Percentiles rank a stretch among this genome's conserved stretches.
These are phyloP conservation scores for Silene uniflora DNA, from an alignment of 148 eudicot species.

Conservation along the genomic window DNA sequence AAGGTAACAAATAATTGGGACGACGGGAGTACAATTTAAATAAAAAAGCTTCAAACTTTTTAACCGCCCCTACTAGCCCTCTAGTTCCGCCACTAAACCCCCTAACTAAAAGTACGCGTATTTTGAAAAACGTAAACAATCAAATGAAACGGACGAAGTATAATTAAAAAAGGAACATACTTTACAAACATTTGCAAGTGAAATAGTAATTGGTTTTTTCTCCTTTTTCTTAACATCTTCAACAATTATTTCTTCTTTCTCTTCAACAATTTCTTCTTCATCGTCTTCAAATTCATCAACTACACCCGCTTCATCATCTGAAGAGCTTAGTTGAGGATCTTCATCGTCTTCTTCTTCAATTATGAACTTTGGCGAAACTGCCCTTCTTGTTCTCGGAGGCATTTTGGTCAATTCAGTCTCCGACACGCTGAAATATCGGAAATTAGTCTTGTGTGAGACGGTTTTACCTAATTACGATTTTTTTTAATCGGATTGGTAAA, in stretches of 20 bases:
- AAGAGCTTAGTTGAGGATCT: conserved; percentile 52
- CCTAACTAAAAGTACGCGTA: no score
- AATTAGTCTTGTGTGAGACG: no score
- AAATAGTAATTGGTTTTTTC: conserved; percentile 65
- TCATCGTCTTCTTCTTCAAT: conserved; percentile 55
- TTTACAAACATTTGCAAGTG: conserved; percentile 83
- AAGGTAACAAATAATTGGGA: no score
- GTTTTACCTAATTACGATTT: no score
- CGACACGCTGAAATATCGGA: not conserved
- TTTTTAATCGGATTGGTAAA: no score
- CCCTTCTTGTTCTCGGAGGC: conserved; percentile 50
- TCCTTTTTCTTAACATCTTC: conserved; percentile 28
- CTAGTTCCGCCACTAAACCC: not conserved
- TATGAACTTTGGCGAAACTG: conserved; percentile 48
- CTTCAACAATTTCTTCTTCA: conserved; percentile 24
- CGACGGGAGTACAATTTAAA: no score
- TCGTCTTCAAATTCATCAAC: conserved; percentile 4
- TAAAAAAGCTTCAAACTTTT: no score
- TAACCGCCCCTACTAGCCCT: no score
- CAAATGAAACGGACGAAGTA: not conserved
- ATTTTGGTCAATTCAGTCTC: conserved; percentile 29
- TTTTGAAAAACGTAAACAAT: not conserved
- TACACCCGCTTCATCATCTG: conserved; percentile 30
- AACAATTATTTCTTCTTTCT: conserved; percentile 8
- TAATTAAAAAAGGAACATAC: conserved; percentile 26